phyloP scores from a whole-genome alignment of 169 alveolate genomes.

The Eimeria sp. region DNA sequence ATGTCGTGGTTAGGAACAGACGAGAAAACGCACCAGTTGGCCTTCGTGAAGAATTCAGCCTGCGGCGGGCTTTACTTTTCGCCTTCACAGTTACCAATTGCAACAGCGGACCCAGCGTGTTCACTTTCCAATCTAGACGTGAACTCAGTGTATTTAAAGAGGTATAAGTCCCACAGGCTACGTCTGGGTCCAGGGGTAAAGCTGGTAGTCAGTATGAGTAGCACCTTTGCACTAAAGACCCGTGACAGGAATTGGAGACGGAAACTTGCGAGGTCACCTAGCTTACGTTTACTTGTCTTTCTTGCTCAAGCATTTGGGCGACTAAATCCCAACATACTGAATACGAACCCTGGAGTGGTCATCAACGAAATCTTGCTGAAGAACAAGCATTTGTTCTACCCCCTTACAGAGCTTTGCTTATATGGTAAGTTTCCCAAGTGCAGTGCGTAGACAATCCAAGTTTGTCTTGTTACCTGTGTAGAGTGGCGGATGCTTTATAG shows the following conservation, averaged over 20 bases:
- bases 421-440: slow-evolving; percentile 12
- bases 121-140: slow-evolving; percentile 34
- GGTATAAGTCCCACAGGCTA: slow-evolving; percentile 47
- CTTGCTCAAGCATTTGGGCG: slow-evolving; percentile 39
- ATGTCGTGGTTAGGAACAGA: slow-evolving; percentile 50
- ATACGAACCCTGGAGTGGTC: slow-evolving; percentile 29
- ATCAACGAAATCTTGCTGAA: slow-evolving; percentile 38
- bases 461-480: background rate
- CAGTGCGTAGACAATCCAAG: background rate
- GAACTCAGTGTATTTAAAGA: slow-evolving; percentile 10
- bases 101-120: slow-evolving; percentile 29
- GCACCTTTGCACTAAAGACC: slow-evolving; percentile 29
- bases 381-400: slow-evolving; percentile 37
- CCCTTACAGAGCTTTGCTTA: slow-evolving; percentile 37
- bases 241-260: slow-evolving; percentile 55
- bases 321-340: slow-evolving; percentile 45
- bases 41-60: slow-evolving; percentile 19
- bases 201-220: slow-evolving; percentile 42
- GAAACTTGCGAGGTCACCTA: slow-evolving; percentile 29
- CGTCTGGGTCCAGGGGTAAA: slow-evolving; percentile 29
- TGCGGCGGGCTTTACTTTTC: slow-evolving; percentile 64
- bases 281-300: slow-evolving; percentile 36
- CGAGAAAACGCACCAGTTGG: slow-evolving; percentile 18
- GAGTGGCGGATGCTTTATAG: background rate
- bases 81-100: slow-evolving; percentile 24